Conservation (phyloP, 1,139 yeast genomes). For the Suhomyces guaymorum region DNA sequence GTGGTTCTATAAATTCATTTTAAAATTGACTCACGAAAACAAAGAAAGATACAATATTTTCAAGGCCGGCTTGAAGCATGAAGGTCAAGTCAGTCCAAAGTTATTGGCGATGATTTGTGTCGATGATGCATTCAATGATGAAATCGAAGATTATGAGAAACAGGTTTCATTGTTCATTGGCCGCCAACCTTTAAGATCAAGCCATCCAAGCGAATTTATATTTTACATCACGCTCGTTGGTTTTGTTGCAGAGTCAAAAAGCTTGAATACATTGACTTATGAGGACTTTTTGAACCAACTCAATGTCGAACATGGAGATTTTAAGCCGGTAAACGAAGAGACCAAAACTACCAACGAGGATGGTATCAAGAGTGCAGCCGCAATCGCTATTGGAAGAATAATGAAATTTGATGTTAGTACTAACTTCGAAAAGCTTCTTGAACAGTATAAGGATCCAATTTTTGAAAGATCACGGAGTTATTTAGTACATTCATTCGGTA, state of each 20-base stretch:
- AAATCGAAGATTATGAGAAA: conserved; percentile 31
- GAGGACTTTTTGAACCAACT: conserved; percentile 12
- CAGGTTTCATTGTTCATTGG: conserved; percentile 29
- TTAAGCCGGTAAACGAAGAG: conserved; percentile 12
- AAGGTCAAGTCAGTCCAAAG: conserved; percentile 31
- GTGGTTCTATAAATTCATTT: conserved; percentile 8
- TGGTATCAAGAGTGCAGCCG: conserved; percentile 45
- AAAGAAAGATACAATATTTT: conserved; percentile 6
- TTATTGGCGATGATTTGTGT: conserved; percentile 45
- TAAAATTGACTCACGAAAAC: conserved; percentile 6
- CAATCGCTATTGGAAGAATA: conserved; percentile 55
- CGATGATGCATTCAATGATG: conserved; percentile 29
- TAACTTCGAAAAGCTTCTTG: conserved; percentile 19
- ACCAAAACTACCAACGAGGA: conserved; percentile 31
- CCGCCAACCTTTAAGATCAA: conserved; percentile 18
- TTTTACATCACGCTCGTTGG: conserved; percentile 48
- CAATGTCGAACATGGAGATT: conserved; percentile 11
- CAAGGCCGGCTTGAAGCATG: conserved; percentile 17
- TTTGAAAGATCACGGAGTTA: conserved; percentile 12
- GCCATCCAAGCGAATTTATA: conserved; percentile 20
- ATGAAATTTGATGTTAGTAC: conserved; percentile 37
- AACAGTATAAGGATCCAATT: conserved; percentile 11
- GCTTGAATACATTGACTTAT: conserved; percentile 9
- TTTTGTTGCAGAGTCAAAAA: conserved; percentile 35
- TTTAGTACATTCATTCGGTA: conserved; percentile 15